Conservation (phyloP, 1,284 basidiomycete species). For the Irpex lacteus region DNA sequence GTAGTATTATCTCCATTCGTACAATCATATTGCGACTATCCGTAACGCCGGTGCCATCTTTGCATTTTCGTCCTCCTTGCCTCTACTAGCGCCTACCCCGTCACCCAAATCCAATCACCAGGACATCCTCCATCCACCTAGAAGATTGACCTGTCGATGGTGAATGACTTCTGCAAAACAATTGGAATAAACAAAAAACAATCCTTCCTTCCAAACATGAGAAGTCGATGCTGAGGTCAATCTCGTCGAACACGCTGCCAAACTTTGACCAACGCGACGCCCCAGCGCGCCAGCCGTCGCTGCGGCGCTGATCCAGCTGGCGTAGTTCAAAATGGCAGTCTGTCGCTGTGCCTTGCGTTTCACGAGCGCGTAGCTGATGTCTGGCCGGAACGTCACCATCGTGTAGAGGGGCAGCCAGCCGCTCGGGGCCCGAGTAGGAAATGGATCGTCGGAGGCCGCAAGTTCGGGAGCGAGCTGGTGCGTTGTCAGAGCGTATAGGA, state of each 20-base stretch:
- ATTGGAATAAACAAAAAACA: neutral
- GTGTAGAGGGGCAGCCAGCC: slow-evolving; percentile 95
- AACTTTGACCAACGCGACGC: slow-evolving; percentile 36
- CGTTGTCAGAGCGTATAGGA: slow-evolving; percentile 64
- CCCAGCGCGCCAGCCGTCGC: slow-evolving; percentile 41
- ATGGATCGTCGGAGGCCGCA: slow-evolving; percentile 38
- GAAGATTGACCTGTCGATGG: neutral
- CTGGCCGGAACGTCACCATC: slow-evolving; percentile 96
- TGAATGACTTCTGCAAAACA: neutral
- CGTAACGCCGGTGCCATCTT: slow-evolving; percentile 9
- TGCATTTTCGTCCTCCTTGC: slow-evolving; percentile 4
- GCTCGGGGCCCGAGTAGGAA: slow-evolving; percentile 49
- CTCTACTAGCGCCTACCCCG: neutral
- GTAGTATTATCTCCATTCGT: slow-evolving; percentile 16
- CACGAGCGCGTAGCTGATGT: slow-evolving; percentile 84
- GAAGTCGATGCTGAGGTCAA: neutral
- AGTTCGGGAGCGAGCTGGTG: slow-evolving; percentile 36
- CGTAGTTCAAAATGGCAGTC: slow-evolving; percentile 41
- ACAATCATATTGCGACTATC: slow-evolving; percentile 5
- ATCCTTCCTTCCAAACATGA: neutral
- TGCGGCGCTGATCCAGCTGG: slow-evolving; percentile 28
- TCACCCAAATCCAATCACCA: slow-evolving; percentile 5
- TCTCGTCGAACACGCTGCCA: slow-evolving; percentile 29
- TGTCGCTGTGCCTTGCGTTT: slow-evolving; percentile 63
- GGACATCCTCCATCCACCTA: neutral